Evolutionary conservation across 495 filamentous ascomycete species (phyloP).

Genomic region (Trichoderma gamsii): DNA sequence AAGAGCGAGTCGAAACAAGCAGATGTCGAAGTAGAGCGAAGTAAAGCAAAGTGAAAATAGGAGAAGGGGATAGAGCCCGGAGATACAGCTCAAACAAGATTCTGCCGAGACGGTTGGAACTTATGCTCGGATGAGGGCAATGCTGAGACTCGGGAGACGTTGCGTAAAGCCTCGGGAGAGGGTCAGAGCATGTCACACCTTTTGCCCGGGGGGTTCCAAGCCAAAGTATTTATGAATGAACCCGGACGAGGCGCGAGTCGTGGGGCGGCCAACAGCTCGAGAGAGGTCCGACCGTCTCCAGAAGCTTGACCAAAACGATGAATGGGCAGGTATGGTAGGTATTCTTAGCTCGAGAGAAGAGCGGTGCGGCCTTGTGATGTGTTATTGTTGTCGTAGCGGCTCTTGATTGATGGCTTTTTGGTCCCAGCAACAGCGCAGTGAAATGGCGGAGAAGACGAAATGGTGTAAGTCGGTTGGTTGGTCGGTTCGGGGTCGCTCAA

Average conservation of each 20-base stretch:
- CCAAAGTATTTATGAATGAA: slow-evolving; percentile 7
- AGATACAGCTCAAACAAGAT: not conserved
- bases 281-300: not conserved
- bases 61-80: not conserved
- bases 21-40: not conserved
- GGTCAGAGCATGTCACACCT: not conserved
- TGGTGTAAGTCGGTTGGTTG: slow-evolving; percentile 13
- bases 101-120: not conserved
- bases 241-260: slow-evolving; percentile 1
- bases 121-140: not conserved
- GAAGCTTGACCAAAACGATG: not conserved
- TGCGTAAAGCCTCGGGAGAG: not conserved
- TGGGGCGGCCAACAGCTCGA: not conserved
- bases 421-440: not conserved
- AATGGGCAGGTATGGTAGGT: not conserved
- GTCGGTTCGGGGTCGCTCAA: slow-evolving; percentile 6
- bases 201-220: not conserved
- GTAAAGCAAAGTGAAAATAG: not conserved
- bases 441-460: not conserved
- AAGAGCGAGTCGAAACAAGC: not conserved
- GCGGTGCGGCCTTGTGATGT: not conserved
- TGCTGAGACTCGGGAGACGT: not conserved
- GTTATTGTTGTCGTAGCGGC: slow-evolving; percentile 10
- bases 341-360: not conserved
- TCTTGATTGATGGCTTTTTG: slow-evolving; percentile 3